phyloP scores from a whole-genome alignment of 768 basidiomycete genomes.

The Boletellus ananas region DNA sequence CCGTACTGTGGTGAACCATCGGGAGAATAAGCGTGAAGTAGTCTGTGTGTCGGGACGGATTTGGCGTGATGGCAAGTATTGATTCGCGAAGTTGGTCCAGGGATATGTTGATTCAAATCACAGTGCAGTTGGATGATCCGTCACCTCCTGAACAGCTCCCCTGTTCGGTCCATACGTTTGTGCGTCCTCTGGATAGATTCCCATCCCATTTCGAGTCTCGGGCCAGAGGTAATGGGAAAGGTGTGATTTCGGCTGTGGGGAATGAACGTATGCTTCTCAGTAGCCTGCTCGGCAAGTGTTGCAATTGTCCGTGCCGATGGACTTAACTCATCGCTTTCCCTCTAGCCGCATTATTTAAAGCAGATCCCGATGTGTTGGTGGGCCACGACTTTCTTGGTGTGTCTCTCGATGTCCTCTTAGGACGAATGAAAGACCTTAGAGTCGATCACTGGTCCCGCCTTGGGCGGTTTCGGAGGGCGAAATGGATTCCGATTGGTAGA shows the following conservation, averaged over 20 bases:
- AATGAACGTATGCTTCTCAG: conserved; percentile 87
- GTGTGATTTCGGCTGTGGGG: conserved; percentile 66
- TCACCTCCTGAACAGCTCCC: conserved; percentile 85
- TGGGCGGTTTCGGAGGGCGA: conserved; percentile 81
- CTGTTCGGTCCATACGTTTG: conserved; percentile 81
- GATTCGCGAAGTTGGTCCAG: background rate
- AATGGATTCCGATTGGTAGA: conserved; percentile 76
- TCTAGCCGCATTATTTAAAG: conserved; percentile 69
- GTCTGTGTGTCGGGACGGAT: conserved; percentile 81
- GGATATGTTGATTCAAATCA: background rate
- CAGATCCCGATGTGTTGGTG: conserved; percentile 92
- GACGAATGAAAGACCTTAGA: conserved; percentile 87
- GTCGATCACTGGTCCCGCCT: conserved; percentile 93
- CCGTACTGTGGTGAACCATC: conserved; percentile 90
- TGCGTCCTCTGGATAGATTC: conserved; percentile 85
- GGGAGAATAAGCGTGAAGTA: conserved; percentile 90
- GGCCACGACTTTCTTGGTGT: conserved; percentile 94
- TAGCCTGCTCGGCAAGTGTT: conserved; percentile 62
- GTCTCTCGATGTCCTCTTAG: conserved; percentile 84
- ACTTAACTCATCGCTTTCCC: background rate
- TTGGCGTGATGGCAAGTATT: conserved; percentile 66
- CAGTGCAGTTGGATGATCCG: conserved; percentile 87
- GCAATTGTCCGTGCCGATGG: background rate
- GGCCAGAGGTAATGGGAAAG: conserved; percentile 61
- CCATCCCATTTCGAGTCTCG: conserved; percentile 78